These are phyloP conservation scores for Colletotrichum limetticola DNA, from an alignment of 2,329 filamentous ascomycete species.

Conservation along the genomic window DNA sequence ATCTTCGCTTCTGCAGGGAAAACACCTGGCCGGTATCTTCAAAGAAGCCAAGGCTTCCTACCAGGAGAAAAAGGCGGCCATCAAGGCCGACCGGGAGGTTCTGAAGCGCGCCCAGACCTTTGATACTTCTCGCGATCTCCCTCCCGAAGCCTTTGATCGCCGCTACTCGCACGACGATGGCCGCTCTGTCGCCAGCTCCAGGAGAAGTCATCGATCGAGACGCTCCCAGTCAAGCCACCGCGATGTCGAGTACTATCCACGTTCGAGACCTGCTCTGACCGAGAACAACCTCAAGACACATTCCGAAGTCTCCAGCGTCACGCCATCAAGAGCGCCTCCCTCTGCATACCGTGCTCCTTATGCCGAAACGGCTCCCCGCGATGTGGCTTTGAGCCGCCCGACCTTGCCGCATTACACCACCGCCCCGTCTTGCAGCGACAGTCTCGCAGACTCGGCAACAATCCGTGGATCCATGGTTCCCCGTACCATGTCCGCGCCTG, in stretches of 20 bases:
- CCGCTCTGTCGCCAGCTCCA: conserved; percentile 53
- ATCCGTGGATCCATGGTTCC: conserved; percentile 42
- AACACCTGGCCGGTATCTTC: conserved; percentile 89
- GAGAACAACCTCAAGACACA: conserved; percentile 62
- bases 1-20: conserved; percentile 68
- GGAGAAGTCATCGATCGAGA: conserved; percentile 52
- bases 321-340: conserved; percentile 55
- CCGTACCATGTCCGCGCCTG: conserved; percentile 53
- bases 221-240: conserved; percentile 47
- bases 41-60: conserved; percentile 92
- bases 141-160: conserved; percentile 33
- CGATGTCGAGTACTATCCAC: conserved; percentile 28
- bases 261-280: conserved; percentile 57
- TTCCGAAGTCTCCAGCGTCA: conserved; percentile 62
- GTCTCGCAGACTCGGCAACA: conserved; percentile 31
- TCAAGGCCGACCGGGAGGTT: conserved; percentile 71
- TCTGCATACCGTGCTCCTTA: conserved; percentile 50
- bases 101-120: conserved; percentile 71
- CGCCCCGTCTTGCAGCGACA: conserved; percentile 42
- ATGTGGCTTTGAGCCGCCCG: conserved; percentile 48
- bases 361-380: conserved; percentile 56
- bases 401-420: conserved; percentile 34
- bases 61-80: conserved; percentile 84
- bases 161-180: conserved; percentile 47
- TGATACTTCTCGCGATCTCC: conserved; percentile 46